Evolutionary conservation across 129 eudicot genomes (phyloP).

Genomic region (Smallanthus sonchifolius): DNA sequence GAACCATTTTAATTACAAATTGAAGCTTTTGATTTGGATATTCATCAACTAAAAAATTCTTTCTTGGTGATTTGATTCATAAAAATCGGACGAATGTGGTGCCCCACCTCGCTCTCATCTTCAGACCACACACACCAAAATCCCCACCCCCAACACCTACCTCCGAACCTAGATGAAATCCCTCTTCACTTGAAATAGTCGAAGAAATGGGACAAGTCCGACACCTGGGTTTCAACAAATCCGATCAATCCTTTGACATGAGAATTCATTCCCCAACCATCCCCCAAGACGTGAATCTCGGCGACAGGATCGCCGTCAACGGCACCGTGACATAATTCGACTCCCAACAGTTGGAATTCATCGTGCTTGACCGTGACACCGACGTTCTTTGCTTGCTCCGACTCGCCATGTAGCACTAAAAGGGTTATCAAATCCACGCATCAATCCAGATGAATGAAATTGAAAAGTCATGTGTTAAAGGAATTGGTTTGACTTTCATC

Average conservation of each 20-base stretch:
- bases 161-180: slow-evolving; percentile 31
- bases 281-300: slow-evolving; percentile 62
- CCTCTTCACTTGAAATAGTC: slow-evolving; percentile 79
- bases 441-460: too few species aligned
- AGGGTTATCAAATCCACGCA: too few species aligned
- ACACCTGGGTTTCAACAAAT: slow-evolving; percentile 46
- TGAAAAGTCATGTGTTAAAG: too few species aligned
- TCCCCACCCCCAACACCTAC: slow-evolving; percentile 8
- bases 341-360: slow-evolving; percentile 37
- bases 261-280: slow-evolving; percentile 47
- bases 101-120: slow-evolving; percentile 17
- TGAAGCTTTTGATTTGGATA: too few species aligned
- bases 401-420: too few species aligned
- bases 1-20: too few species aligned
- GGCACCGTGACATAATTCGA: slow-evolving; percentile 80
- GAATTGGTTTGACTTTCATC: too few species aligned
- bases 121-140: slow-evolving; percentile 22
- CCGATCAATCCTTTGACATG: slow-evolving; percentile 56
- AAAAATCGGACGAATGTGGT: too few species aligned
- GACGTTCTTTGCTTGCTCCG: too few species aligned
- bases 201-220: slow-evolving; percentile 79
- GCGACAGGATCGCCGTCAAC: slow-evolving; percentile 86
- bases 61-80: too few species aligned
- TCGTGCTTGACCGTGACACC: too few species aligned
- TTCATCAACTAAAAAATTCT: too few species aligned